Evolutionary conservation across 2,329 filamentous ascomycete genomes (phyloP), one percentile per base, ranked within the genome.

Genomic region (Trichophyton mentagrophytes): DNA sequence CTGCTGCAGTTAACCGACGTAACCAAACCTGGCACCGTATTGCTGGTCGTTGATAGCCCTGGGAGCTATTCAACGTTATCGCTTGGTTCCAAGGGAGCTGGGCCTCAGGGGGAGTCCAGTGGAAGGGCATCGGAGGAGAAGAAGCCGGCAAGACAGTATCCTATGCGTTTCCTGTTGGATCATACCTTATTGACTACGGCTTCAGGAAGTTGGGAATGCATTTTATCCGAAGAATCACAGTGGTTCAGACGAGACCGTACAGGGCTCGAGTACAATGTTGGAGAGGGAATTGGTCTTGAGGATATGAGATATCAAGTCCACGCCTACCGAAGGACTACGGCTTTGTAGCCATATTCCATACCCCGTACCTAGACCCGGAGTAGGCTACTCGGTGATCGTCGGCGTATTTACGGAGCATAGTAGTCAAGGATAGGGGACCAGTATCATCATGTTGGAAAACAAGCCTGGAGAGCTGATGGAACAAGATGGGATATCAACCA

Each of bases 271-370:
- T 97, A 96, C 74, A 87, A 90, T 6, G 90, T 96, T 67, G 81
- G 85, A 30, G 96, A 96, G 72, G 89, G 90, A 2, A 90, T 96
- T 64, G 81, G 85, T 58, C 75, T 97, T 69, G 92, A 97, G 76
- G 89, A 96, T 70, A 96, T 96, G 91, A 84, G 91, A 55, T 96
- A 92, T 73, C 92, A 97, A 73, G 79, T 96, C 67, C 90, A 96
- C 76, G 70, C 96, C 15, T 97, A 96, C 69, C 73, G 75, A 60
- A 22, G 55, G 15, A 55, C 30, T 36, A 30, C 25, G 15, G 13
- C 11, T 33, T 1, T 3, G 27, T 55, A 36, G n/a, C 25, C 13
- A 17, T 55, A 15, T 55, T 30, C 51, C 27, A 30, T 30, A 30
- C 27, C 36, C 15, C 11, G 9, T 9, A 38, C 8, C 11, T 11